phyloP scores from a whole-genome alignment of 2,329 filamentous ascomycete genomes.

The Clarireedia paspali region DNA sequence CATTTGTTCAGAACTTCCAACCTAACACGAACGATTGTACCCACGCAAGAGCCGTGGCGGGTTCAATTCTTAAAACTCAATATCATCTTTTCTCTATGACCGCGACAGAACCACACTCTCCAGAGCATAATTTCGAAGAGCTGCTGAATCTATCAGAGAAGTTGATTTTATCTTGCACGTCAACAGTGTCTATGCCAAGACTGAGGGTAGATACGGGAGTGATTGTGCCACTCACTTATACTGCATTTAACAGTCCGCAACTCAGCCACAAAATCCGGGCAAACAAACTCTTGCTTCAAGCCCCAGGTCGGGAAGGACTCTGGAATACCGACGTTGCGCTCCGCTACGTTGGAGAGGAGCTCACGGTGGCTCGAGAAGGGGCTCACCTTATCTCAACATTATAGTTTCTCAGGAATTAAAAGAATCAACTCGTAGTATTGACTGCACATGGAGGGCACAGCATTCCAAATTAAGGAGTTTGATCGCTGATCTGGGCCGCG shows the following conservation, averaged over 20 bases:
- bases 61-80: slow-evolving; percentile 33
- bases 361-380: not conserved
- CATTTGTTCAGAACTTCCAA: slow-evolving; percentile 6
- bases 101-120: slow-evolving; percentile 10
- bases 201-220: slow-evolving; percentile 15
- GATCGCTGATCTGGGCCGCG: too few relatives aligned
- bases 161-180: not conserved
- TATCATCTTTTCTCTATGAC: slow-evolving; percentile 19
- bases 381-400: too few relatives aligned
- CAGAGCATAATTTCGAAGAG: slow-evolving; percentile 17
- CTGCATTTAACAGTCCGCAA: slow-evolving; percentile 14
- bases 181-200: not conserved
- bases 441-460: too few relatives aligned
- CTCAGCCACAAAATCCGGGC: slow-evolving; percentile 14
- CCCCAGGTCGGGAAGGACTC: slow-evolving; percentile 23
- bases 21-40: not conserved
- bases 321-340: slow-evolving; percentile 23
- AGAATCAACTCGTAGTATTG: too few relatives aligned
- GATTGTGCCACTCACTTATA: slow-evolving; percentile 24
- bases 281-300: slow-evolving; percentile 15
- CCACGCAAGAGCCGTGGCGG: slow-evolving; percentile 29
- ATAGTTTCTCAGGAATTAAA: too few relatives aligned
- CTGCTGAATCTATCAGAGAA: slow-evolving; percentile 19
- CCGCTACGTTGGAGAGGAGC: slow-evolving; percentile 12
- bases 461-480: too few relatives aligned